Conservation (phyloP, 140 eudicot genomes). For the Senecio squalidus region DNA sequence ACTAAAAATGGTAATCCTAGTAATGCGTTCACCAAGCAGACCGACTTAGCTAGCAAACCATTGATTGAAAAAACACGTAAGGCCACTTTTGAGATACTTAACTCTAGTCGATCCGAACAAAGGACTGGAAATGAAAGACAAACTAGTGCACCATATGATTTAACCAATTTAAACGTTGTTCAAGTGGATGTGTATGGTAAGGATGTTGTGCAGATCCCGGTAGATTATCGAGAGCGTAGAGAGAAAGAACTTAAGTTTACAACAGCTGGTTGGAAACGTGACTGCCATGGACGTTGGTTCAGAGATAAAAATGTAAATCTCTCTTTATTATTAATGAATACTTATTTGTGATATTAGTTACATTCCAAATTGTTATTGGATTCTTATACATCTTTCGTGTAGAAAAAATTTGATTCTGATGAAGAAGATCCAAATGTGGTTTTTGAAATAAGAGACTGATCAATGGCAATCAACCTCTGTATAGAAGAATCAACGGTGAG, state of each 20-base stretch:
- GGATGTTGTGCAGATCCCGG: conserved; percentile 21
- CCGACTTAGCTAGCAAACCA: conserved; percentile 36
- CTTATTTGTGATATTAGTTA: not conserved
- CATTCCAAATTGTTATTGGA: not conserved
- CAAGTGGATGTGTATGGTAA: conserved; percentile 15
- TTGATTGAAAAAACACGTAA: conserved; percentile 44
- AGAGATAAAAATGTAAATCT: conserved; percentile 71
- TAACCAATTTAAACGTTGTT: not conserved
- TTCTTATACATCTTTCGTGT: conserved; percentile 18
- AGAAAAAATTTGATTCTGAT: conserved; percentile 86
- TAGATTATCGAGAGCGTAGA: conserved; percentile 35
- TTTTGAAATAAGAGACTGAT: conserved; percentile 21
- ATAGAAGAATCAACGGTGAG: conserved; percentile 1
- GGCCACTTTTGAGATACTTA: conserved; percentile 43
- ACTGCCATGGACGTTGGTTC: conserved; percentile 73
- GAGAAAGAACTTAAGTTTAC: conserved; percentile 74
- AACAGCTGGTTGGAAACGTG: conserved; percentile 79
- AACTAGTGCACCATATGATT: conserved; percentile 15
- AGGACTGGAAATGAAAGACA: conserved; percentile 3
- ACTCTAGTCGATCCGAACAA: conserved; percentile 4
- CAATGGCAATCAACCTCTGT: not conserved
- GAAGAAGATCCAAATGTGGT: conserved; percentile 75
- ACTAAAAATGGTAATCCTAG: not conserved
- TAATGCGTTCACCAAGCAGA: conserved; percentile 8
- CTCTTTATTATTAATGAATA: not conserved